Conservation (phyloP, 23 red algal genomes). For the Gracilaria caudata region DNA sequence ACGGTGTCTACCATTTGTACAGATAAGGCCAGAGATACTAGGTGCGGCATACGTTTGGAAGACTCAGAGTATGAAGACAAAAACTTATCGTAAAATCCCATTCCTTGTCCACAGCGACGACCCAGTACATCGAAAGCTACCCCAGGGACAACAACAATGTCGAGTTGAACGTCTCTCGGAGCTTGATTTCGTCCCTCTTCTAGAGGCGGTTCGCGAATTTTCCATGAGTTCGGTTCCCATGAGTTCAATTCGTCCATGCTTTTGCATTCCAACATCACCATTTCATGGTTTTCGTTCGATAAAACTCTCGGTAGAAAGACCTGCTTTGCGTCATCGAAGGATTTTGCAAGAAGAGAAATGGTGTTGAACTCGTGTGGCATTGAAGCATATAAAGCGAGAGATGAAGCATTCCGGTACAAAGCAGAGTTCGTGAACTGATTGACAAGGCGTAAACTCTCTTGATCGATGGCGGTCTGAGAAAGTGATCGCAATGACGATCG, state of each 20-base stretch:
- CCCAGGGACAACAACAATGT: slow-evolving; percentile 93
- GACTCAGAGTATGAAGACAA: slow-evolving; percentile 28
- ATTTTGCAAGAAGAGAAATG: slow-evolving; percentile 24
- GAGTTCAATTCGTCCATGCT: slow-evolving; percentile 58
- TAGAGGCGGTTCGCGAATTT: slow-evolving; percentile 84
- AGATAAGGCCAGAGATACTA: slow-evolving; percentile 49
- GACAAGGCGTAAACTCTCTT: slow-evolving; percentile 11
- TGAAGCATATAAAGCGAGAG: slow-evolving; percentile 60
- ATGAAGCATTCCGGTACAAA: slow-evolving; percentile 28
- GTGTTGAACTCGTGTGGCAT: slow-evolving; percentile 71
- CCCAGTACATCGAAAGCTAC: slow-evolving; percentile 89
- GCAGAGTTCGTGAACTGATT: slow-evolving; percentile 3
- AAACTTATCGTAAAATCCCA: slow-evolving; percentile 91
- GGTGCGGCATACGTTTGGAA: slow-evolving; percentile 36
- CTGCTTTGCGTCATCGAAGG: slow-evolving; percentile 37
- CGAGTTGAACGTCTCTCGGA: slow-evolving; percentile 53
- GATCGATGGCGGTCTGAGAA: background rate
- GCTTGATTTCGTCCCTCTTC: slow-evolving; percentile 31
- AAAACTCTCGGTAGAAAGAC: slow-evolving; percentile 65
- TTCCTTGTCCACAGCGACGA: slow-evolving; percentile 88
- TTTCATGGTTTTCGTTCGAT: slow-evolving; percentile 27
- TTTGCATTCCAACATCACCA: slow-evolving; percentile 28
- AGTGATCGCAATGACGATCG: slow-evolving; percentile 33
- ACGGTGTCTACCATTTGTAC: slow-evolving; percentile 68
- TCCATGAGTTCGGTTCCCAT: slow-evolving; percentile 61